Evolutionary conservation across 2,329 filamentous ascomycete species (phyloP).

Genomic region (Xylariaceae sp.): DNA sequence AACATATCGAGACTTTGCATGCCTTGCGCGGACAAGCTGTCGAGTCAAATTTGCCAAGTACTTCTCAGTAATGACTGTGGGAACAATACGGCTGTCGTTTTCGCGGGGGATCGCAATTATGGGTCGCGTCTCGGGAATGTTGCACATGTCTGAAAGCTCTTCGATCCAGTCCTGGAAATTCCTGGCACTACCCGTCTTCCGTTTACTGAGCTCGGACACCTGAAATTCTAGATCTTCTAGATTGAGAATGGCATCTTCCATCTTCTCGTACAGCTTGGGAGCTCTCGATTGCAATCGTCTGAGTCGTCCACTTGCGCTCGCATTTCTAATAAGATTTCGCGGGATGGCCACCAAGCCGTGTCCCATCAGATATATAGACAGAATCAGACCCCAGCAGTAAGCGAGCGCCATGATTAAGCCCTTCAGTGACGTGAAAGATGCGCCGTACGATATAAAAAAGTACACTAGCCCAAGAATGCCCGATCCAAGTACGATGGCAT

Average conservation of each 20-base stretch:
- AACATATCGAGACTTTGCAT: slow-evolving; percentile 81
- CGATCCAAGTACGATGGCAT: slow-evolving; percentile 76
- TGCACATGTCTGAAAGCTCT: slow-evolving; percentile 80
- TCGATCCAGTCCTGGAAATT: slow-evolving; percentile 95
- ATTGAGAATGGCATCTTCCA: slow-evolving; percentile 81
- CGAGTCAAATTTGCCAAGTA: slow-evolving; percentile 91
- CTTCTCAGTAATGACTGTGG: slow-evolving; percentile 87
- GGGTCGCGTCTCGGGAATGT: slow-evolving; percentile 66
- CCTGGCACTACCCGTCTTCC: slow-evolving; percentile 78
- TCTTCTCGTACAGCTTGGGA: slow-evolving; percentile 81
- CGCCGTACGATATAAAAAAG: slow-evolving; percentile 78
- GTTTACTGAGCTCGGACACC: slow-evolving; percentile 76
- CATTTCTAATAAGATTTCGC: slow-evolving; percentile 77
- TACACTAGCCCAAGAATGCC: slow-evolving; percentile 79
- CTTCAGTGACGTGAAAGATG: slow-evolving; percentile 76
- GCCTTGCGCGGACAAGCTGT: slow-evolving; percentile 78
- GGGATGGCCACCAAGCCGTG: slow-evolving; percentile 94
- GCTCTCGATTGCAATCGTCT: slow-evolving; percentile 79
- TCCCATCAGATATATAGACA: slow-evolving; percentile 97
- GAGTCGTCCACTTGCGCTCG: slow-evolving; percentile 75
- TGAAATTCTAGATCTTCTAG: slow-evolving; percentile 83
- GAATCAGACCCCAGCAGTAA: slow-evolving; percentile 89
- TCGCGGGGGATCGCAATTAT: slow-evolving; percentile 49
- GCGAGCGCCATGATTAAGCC: slow-evolving; percentile 88
- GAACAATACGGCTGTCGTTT: slow-evolving; percentile 59